Conservation (phyloP, 345 rosid genomes). For the Acer campestre region DNA sequence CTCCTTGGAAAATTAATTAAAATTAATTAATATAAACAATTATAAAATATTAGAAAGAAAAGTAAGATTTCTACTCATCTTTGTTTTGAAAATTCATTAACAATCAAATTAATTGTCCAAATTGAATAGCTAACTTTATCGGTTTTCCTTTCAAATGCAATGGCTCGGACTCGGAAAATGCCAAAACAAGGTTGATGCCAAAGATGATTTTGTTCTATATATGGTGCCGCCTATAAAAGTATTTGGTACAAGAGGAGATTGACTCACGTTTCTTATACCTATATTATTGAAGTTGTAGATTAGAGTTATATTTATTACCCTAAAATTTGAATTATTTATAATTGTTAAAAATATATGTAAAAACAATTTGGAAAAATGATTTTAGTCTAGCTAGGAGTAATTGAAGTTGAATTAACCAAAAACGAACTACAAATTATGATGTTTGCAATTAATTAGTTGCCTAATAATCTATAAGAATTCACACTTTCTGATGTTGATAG, state of each 20-base stretch:
- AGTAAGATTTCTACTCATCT: background rate
- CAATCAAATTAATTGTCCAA: background rate
- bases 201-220: too few relatives aligned
- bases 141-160: conserved; percentile 9
- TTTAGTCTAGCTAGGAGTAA: too few relatives aligned
- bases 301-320: too few relatives aligned
- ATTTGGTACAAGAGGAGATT: too few relatives aligned
- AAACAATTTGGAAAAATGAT: too few relatives aligned
- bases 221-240: background rate
- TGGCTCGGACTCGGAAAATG: background rate
- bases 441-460: background rate
- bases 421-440: too few relatives aligned
- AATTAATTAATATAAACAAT: background rate
- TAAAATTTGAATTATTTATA: too few relatives aligned
- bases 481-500: too few relatives aligned
- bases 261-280: too few relatives aligned
- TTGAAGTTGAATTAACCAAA: background rate
- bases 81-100: background rate
- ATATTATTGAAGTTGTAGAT: background rate
- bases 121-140: background rate
- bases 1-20: background rate
- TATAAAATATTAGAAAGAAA: background rate
- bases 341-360: too few relatives aligned
- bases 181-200: background rate
- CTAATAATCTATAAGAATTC: too few relatives aligned